These are phyloP conservation scores for Prunus kanzakura DNA, from an alignment of 306 rosid species.

Conservation along the genomic window DNA sequence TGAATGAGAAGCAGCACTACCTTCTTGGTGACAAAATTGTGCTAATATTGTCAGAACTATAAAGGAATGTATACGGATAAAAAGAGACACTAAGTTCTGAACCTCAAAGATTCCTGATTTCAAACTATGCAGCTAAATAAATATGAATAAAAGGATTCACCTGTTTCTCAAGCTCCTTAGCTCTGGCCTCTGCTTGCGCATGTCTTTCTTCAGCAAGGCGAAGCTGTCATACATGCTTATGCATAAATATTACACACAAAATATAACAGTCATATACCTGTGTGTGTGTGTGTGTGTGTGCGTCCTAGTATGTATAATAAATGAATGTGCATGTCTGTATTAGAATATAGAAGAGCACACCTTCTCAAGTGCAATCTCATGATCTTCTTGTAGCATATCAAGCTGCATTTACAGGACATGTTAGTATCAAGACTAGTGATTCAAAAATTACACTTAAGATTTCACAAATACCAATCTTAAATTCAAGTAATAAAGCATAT, in stretches of 20 bases:
- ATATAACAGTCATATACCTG: background rate
- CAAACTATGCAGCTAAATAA: background rate
- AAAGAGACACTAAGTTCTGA: background rate
- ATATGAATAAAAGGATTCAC: slow-evolving; percentile 29
- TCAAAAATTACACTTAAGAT: slow-evolving; percentile 12
- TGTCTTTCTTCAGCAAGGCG: slow-evolving; percentile 74
- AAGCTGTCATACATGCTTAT: slow-evolving; percentile 56
- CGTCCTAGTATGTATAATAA: background rate
- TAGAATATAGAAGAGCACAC: slow-evolving; percentile 33
- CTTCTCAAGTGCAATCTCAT: slow-evolving; percentile 60
- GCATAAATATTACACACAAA: slow-evolving; percentile 19
- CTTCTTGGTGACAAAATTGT: background rate
- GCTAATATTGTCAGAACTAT: background rate
- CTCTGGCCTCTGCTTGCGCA: slow-evolving; percentile 85
- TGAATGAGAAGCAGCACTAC: slow-evolving; percentile 14
- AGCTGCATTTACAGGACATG: slow-evolving; percentile 60
- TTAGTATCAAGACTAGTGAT: slow-evolving; percentile 29
- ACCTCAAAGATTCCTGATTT: background rate
- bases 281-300: background rate
- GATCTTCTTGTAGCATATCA: slow-evolving; percentile 93
- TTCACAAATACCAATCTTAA: slow-evolving; percentile 13
- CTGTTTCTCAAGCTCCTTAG: slow-evolving; percentile 90
- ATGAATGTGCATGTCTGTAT: background rate
- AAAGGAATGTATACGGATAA: background rate
- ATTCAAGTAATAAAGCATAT: slow-evolving; percentile 17